phyloP scores from a whole-genome alignment of 768 basidiomycete genomes.

The Cubamyces lactineus region DNA sequence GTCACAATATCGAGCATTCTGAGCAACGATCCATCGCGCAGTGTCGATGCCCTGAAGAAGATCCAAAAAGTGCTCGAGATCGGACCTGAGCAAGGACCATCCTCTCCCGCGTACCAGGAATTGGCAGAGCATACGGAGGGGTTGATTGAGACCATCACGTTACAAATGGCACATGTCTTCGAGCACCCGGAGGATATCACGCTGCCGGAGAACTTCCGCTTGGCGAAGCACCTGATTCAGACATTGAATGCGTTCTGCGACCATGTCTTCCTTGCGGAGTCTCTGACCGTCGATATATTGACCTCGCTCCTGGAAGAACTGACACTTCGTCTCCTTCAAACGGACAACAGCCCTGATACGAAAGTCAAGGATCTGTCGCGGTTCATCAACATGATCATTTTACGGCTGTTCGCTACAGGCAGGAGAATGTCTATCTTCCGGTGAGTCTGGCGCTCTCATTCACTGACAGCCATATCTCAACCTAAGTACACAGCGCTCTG shows the following conservation, averaged over 20 bases:
- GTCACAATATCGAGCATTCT: slow-evolving; percentile 87
- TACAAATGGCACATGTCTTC: slow-evolving; percentile 92
- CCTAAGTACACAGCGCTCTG: slow-evolving; percentile 54
- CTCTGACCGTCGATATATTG: slow-evolving; percentile 81
- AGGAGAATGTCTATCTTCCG: slow-evolving; percentile 90
- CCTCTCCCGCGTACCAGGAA: slow-evolving; percentile 73
- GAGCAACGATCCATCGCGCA: slow-evolving; percentile 81
- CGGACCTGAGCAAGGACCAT: slow-evolving; percentile 71
- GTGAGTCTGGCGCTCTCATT: slow-evolving; percentile 46
- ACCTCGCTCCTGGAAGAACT: slow-evolving; percentile 90
- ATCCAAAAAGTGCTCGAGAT: slow-evolving; percentile 85
- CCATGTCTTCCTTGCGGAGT: slow-evolving; percentile 84
- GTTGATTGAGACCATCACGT: slow-evolving; percentile 85
- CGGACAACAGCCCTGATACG: slow-evolving; percentile 82
- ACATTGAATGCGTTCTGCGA: slow-evolving; percentile 95
- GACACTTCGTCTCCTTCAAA: slow-evolving; percentile 88
- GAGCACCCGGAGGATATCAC: slow-evolving; percentile 76
- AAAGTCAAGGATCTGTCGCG: slow-evolving; percentile 92
- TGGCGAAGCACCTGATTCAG: slow-evolving; percentile 97
- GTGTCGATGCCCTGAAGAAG: slow-evolving; percentile 93
- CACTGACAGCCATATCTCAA: neutral
- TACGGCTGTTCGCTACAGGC: slow-evolving; percentile 90
- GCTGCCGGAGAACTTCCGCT: slow-evolving; percentile 80
- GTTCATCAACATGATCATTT: slow-evolving; percentile 98
- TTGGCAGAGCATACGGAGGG: slow-evolving; percentile 80